These are phyloP conservation scores for Exophiala phaeomuriformis DNA, from an alignment of 2,329 filamentous ascomycete genomes.

Conservation along the genomic window DNA sequence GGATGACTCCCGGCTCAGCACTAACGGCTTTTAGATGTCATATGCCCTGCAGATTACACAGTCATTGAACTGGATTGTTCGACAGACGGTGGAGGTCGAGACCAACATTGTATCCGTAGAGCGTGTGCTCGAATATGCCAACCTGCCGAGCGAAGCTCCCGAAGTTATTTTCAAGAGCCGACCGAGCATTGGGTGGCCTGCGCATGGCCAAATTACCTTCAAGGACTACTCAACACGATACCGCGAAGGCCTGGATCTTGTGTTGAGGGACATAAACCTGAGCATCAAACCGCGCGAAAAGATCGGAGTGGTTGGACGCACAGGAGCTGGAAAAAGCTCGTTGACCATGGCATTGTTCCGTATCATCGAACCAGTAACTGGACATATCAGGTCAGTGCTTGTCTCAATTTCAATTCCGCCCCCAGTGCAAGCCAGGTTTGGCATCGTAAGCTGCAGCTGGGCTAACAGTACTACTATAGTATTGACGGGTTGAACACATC, in stretches of 20 bases:
- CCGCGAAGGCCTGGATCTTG: constrained; percentile 78
- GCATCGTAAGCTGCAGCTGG: neutral
- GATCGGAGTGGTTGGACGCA: constrained; percentile 93
- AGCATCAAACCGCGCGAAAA: constrained; percentile 96
- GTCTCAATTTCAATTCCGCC: neutral
- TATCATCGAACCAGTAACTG: constrained; percentile 80
- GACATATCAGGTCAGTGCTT: constrained; percentile 56
- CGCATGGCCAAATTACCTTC: constrained; percentile 80
- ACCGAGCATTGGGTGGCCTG: constrained; percentile 84
- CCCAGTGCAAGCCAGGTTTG: neutral
- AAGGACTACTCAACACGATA: constrained; percentile 93
- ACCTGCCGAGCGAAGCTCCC: constrained; percentile 83
- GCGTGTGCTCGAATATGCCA: constrained; percentile 90
- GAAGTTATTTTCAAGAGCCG: constrained; percentile 85
- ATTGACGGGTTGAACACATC: constrained; percentile 89
- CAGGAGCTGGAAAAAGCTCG: constrained; percentile 91
- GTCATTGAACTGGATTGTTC: constrained; percentile 97
- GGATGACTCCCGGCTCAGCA: neutral
- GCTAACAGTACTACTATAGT: constrained; percentile 34
- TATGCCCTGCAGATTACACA: constrained; percentile 96
- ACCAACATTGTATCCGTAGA: constrained; percentile 99
- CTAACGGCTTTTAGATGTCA: constrained; percentile 56
- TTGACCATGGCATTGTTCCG: constrained; percentile 89
- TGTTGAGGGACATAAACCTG: constrained; percentile 85
- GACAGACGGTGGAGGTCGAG: constrained; percentile 98